Base-by-base conservation (phyloP, 169 alveolate genomes). In the Cryptosporidium baileyi region DNA sequence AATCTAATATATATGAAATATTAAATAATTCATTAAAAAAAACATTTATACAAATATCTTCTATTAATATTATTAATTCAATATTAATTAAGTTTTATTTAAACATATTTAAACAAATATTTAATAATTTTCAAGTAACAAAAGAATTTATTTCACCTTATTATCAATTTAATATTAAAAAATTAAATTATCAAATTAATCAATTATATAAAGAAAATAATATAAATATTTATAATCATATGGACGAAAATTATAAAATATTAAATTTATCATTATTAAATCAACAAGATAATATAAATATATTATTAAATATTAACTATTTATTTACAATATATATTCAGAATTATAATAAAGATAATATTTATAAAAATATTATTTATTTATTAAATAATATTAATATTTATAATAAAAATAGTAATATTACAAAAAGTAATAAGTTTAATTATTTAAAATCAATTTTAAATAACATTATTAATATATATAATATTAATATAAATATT, bases 71-170 rank as follows among this genome's bases (percentile, higher is more conserved):
- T 19, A 15, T 59, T 34, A 57, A 11, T 17, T 41, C 49, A 9
- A 51, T 34, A 67, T 32, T 67, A 40, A 34, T 85, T 0, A 13
- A n/a, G n/a, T 54, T 85, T 49, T 85, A 80, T 80, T 67, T 85
- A 40, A 28, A 61, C 22, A 2, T 22, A 19, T 57, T 43, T 9
- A 63, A 49, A 3, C 17, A 60, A 49, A 74, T 80, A 60, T 60
- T 44, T 22, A 60, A 88, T 15, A 51, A 61, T 34, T 80, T 28
- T 61, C 79, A 60, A 51, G 51, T 74, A 19, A 36, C 79, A 17
- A 82, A 74, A 47, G 60, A 74, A 40, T 40, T 74, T 59, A 67
- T 61, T 65, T 88, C 85, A 26, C 79, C 30, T 38, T 61, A 60
- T 36, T 43, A 63, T 3, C 79, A 74, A 74, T 22, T 22, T 34